Percentiles rank a stretch among this genome's conserved stretches.
phyloP scores from a whole-genome alignment of 331 rosid genomes.

The Quercus tomentella region DNA sequence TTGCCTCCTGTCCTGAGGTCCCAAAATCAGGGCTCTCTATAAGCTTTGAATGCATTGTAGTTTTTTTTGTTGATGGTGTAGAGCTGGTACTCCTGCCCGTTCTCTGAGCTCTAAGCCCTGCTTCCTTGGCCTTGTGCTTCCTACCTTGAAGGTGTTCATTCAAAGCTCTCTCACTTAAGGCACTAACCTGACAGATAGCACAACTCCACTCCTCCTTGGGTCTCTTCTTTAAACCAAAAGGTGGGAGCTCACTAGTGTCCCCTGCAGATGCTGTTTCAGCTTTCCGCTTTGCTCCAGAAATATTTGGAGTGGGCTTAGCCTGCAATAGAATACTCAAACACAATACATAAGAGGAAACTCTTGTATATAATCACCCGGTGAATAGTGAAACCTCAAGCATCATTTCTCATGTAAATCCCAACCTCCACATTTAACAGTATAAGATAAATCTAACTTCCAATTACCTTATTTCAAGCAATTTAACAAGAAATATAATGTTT shows the following conservation, averaged over 20 bases:
- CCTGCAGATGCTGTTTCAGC: constrained; percentile 14
- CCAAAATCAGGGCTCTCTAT: background rate
- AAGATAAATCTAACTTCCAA: background rate
- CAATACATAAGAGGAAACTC: constrained; percentile 3
- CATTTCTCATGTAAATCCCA: background rate
- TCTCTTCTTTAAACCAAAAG: constrained; percentile 32
- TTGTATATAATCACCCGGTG: background rate
- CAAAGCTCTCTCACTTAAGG: constrained; percentile 31
- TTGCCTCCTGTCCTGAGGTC: constrained; percentile 13
- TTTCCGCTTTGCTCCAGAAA: constrained; percentile 38
- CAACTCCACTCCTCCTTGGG: constrained; percentile 58
- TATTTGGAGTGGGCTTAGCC: constrained; percentile 46
- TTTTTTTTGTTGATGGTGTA: constrained; percentile 3
- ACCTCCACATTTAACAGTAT: background rate
- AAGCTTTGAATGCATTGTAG: constrained; percentile 2
- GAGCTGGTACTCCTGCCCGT: constrained; percentile 6
- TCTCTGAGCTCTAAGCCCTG: constrained; percentile 17
- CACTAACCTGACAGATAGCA: constrained; percentile 43
- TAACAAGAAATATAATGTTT: background rate
- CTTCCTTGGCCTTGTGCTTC: constrained; percentile 67
- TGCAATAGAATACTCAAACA: constrained; percentile 34
- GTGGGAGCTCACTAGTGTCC: constrained; percentile 5
- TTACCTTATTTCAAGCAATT: background rate
- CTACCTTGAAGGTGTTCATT: constrained; percentile 51
- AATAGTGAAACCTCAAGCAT: constrained; percentile 13